A percentile compares a stretch with the other conserved stretches of the same genome.
These are phyloP conservation scores for Nectriaceae sp. DNA, from an alignment of 2,329 filamentous ascomycete species.

Conservation along the genomic window DNA sequence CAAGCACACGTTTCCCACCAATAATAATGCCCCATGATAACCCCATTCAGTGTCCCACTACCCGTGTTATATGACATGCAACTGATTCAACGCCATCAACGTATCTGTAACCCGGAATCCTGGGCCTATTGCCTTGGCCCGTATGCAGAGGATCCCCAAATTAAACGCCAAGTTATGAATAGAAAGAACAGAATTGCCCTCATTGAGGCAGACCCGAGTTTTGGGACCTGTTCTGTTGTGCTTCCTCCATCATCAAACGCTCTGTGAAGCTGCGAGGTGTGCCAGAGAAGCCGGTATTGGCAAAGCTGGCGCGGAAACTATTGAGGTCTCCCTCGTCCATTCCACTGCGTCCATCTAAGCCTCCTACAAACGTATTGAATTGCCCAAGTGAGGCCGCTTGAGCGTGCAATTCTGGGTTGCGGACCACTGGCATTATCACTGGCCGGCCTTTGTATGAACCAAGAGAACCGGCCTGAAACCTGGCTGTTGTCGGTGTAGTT, in stretches of 20 bases:
- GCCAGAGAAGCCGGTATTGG: slow-evolving; percentile 41
- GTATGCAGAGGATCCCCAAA: slow-evolving; percentile 20
- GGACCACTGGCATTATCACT: slow-evolving; percentile 54
- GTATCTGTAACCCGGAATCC: slow-evolving; percentile 24
- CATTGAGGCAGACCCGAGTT: slow-evolving; percentile 19
- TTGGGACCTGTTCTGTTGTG: slow-evolving; percentile 31
- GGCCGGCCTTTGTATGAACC: slow-evolving; percentile 58
- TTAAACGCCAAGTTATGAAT: background rate
- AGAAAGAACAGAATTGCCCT: slow-evolving; percentile 6
- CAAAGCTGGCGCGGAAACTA: slow-evolving; percentile 45
- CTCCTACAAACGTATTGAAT: slow-evolving; percentile 54
- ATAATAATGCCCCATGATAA: background rate
- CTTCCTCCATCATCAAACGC: slow-evolving; percentile 51
- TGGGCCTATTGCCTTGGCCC: slow-evolving; percentile 18
- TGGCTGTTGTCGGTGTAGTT: slow-evolving; percentile 35
- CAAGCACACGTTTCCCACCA: background rate
- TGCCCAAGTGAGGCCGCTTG: slow-evolving; percentile 50
- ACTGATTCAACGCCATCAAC: slow-evolving; percentile 29
- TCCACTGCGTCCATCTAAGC: slow-evolving; percentile 52
- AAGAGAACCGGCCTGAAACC: slow-evolving; percentile 43
- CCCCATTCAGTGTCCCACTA: background rate
- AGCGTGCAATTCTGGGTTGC: slow-evolving; percentile 49
- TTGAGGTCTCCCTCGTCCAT: slow-evolving; percentile 48
- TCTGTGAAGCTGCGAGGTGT: slow-evolving; percentile 51
- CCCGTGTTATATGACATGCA: background rate